phyloP scores from a whole-genome alignment of 169 alveolate genomes.

The Eimeria necatrix region DNA sequence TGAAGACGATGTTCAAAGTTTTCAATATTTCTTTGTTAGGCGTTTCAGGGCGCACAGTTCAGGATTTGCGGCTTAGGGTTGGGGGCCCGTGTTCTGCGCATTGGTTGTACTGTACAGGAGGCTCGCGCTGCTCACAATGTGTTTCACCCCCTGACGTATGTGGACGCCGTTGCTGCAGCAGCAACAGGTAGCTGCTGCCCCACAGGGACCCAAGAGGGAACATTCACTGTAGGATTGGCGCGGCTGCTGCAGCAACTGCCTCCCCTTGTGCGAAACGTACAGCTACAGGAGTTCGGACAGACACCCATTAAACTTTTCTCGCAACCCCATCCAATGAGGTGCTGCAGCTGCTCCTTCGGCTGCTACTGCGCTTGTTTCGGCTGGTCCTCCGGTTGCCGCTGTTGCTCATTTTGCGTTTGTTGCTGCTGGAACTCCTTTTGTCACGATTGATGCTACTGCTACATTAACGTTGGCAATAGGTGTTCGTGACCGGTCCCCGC shows the following conservation, averaged over 20 bases:
- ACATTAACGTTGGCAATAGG: neutral
- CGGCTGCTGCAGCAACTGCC: slow-evolving; percentile 85
- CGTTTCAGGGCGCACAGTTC: neutral
- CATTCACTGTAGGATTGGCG: slow-evolving; percentile 23
- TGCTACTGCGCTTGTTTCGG: neutral
- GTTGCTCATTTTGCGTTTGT: neutral
- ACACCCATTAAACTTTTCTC: slow-evolving; percentile 92
- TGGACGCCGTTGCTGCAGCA: slow-evolving; percentile 72
- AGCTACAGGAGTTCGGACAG: slow-evolving; percentile 93
- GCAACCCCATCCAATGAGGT: slow-evolving; percentile 89
- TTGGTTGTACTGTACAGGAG: neutral
- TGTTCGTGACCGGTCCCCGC: neutral
- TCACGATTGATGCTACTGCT: neutral
- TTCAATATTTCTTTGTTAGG: no score
- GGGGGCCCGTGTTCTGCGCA: neutral
- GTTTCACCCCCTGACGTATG: slow-evolving; percentile 94
- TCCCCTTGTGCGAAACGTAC: slow-evolving; percentile 87
- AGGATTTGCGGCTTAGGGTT: neutral
- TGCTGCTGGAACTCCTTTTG: neutral
- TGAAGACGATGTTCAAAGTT: neutral
- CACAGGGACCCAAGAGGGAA: slow-evolving; percentile 41
- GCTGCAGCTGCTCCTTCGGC: slow-evolving; percentile 25
- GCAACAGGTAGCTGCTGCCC: slow-evolving; percentile 82
- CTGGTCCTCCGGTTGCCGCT: neutral
- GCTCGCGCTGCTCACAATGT: slow-evolving; percentile 86